phyloP scores from a whole-genome alignment of 1,284 basidiomycete species.

The Cutaneotrichosporon dermatis region DNA sequence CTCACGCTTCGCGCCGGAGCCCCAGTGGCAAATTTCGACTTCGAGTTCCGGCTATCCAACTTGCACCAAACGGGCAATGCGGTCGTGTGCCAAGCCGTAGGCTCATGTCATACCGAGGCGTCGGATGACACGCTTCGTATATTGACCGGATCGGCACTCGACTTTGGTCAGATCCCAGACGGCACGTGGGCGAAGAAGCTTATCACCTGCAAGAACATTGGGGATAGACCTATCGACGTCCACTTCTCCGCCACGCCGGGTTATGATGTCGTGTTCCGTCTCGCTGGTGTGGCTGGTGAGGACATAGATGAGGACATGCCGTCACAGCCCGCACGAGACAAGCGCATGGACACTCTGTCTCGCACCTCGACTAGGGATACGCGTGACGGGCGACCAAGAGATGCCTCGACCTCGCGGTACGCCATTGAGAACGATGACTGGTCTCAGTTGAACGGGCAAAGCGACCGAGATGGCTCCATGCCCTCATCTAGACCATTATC shows the following conservation, averaged over 20 bases:
- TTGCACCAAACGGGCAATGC: slow-evolving; percentile 41
- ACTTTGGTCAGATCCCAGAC: slow-evolving; percentile 53
- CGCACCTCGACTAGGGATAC: slow-evolving; percentile 30
- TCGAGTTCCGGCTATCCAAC: slow-evolving; percentile 45
- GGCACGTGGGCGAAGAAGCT: slow-evolving; percentile 52
- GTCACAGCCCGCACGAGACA: slow-evolving; percentile 14
- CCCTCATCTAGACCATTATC: slow-evolving; percentile 40
- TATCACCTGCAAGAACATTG: slow-evolving; percentile 50
- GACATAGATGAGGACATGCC: slow-evolving; percentile 43
- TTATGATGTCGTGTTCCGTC: slow-evolving; percentile 51
- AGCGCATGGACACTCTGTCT: slow-evolving; percentile 18
- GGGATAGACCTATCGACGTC: slow-evolving; percentile 51
- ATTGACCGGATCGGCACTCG: slow-evolving; percentile 48
- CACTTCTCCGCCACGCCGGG: slow-evolving; percentile 49
- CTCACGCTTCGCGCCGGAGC: slow-evolving; percentile 32
- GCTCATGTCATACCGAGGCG: slow-evolving; percentile 31
- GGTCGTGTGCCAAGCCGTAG: slow-evolving; percentile 38
- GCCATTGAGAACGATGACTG: slow-evolving; percentile 9
- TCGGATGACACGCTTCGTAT: slow-evolving; percentile 49
- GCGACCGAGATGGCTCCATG: slow-evolving; percentile 28
- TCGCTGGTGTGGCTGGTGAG: slow-evolving; percentile 49
- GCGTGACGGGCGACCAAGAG: slow-evolving; percentile 14
- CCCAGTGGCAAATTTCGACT: slow-evolving; percentile 38
- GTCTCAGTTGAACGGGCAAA: not conserved
- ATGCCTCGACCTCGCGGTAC: not conserved